A percentile compares a stretch with the other conserved stretches of the same genome.
These are phyloP conservation scores for Pelargonium citronellum DNA, from an alignment of 441 rosid species.

Conservation along the genomic window DNA sequence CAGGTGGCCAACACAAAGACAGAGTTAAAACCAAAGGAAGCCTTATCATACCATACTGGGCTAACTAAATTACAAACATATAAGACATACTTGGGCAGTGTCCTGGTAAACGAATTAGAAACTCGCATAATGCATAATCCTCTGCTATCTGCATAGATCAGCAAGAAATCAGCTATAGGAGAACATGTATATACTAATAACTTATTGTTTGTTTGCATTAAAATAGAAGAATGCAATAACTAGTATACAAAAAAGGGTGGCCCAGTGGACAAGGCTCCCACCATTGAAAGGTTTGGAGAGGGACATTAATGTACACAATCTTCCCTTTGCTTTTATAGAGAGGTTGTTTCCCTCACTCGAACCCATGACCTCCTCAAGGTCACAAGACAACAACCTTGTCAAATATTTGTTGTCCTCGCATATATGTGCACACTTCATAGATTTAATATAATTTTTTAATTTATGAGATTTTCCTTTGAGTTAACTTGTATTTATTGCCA, in stretches of 20 bases:
- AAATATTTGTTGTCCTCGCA: not conserved
- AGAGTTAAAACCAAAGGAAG: not conserved
- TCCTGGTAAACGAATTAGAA: constrained; percentile 93
- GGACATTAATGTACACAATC: too few species aligned
- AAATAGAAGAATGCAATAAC: not conserved
- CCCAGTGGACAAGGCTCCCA: too few species aligned
- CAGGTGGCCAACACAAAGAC: not conserved
- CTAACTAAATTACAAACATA: not conserved
- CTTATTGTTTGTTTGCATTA: not conserved
- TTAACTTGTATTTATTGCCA: not conserved
- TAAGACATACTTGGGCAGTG: constrained; percentile 91
- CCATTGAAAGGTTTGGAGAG: too few species aligned
- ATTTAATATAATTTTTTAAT: not conserved
- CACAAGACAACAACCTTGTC: too few species aligned
- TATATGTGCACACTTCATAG: not conserved
- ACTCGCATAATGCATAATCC: constrained; percentile 94
- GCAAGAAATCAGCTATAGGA: not conserved
- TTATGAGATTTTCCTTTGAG: not conserved
- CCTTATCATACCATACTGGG: not conserved
- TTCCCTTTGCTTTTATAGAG: too few species aligned
- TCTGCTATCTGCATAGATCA: constrained; percentile 72
- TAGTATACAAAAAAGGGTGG: too few species aligned
- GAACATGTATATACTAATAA: not conserved
- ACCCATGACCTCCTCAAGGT: too few species aligned
- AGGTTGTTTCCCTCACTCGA: too few species aligned